Conservation (phyloP, 305 asterid species). For the Fraxinus floribunda region DNA sequence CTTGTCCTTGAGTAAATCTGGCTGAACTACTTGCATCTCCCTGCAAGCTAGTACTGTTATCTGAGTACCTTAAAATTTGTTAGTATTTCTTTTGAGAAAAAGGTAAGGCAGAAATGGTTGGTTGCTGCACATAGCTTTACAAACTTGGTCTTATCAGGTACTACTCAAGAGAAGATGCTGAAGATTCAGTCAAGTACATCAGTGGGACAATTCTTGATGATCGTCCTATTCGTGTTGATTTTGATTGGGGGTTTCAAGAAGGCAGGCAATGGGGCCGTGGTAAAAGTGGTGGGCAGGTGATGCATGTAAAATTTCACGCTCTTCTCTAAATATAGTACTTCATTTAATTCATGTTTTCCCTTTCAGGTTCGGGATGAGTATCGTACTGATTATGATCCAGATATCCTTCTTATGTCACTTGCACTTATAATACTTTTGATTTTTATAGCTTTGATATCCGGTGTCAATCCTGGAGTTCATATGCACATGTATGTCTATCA, state of each 20-base stretch:
- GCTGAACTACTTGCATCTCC: not conserved
- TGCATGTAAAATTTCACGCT: conserved; percentile 3
- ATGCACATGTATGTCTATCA: not conserved
- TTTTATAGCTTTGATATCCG: not conserved
- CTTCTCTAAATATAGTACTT: not conserved
- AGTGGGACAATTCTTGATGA: conserved; percentile 99
- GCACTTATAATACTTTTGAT: not conserved
- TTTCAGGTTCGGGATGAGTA: conserved; percentile 95
- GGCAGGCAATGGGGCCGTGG: conserved; percentile 99
- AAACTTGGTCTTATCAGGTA: conserved; percentile 48
- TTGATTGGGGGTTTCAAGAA: conserved; percentile 98
- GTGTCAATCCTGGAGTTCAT: not conserved
- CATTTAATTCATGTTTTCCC: conserved; percentile 22
- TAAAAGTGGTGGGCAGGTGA: conserved; percentile 96
- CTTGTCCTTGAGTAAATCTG: not conserved
- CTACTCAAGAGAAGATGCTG: conserved; percentile 93
- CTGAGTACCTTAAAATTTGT: not conserved
- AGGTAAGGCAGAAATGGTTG: not conserved
- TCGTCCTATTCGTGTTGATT: conserved; percentile 98
- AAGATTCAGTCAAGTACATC: conserved; percentile 82
- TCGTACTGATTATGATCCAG: conserved; percentile 99
- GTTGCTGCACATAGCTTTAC: not conserved
- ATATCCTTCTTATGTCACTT: conserved; percentile 64
- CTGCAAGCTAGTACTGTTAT: not conserved
- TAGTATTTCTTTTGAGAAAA: not conserved